A percentile compares a stretch with the other conserved stretches of the same genome.
These are phyloP conservation scores for Podila minutissima DNA, from an alignment of 192 early-diverging fungal genomes.

Conservation along the genomic window DNA sequence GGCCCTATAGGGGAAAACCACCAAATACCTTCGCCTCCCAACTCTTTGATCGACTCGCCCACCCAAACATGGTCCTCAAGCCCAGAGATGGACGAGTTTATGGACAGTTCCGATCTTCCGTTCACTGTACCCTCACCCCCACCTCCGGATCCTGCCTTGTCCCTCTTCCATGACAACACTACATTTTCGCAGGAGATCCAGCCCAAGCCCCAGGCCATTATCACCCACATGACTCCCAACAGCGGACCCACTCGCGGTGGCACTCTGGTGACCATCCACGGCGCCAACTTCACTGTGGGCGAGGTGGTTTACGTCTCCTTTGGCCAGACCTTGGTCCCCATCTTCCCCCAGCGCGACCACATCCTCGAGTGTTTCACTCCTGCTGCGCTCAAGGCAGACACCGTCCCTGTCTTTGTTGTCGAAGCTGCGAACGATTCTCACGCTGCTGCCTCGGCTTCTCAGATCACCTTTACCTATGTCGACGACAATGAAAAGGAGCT, in stretches of 20 bases:
- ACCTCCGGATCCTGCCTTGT: slow-evolving; percentile 17
- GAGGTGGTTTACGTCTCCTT: slow-evolving; percentile 50
- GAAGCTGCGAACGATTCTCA: not conserved
- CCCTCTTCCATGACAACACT: slow-evolving; percentile 30
- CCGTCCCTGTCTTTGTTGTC: slow-evolving; percentile 28
- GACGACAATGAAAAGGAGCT: slow-evolving; percentile 50
- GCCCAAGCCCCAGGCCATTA: not conserved
- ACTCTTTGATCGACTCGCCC: slow-evolving; percentile 18
- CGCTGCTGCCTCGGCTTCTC: slow-evolving; percentile 2
- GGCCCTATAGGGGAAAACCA: not conserved
- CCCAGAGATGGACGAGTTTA: slow-evolving; percentile 17
- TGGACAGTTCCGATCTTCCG: slow-evolving; percentile 6
- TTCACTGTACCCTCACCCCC: not conserved
- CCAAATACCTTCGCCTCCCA: slow-evolving; percentile 31
- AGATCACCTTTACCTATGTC: slow-evolving; percentile 35
- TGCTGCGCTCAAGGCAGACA: slow-evolving; percentile 27
- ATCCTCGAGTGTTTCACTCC: slow-evolving; percentile 44
- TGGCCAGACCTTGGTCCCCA: slow-evolving; percentile 35
- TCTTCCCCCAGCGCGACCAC: slow-evolving; percentile 35
- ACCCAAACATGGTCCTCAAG: slow-evolving; percentile 12
- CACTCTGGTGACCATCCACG: slow-evolving; percentile 43
- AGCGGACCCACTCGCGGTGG: slow-evolving; percentile 43
- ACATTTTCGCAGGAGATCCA: not conserved
- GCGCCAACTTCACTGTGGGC: slow-evolving; percentile 33
- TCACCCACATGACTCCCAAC: slow-evolving; percentile 46